Base-by-base conservation (phyloP, 1,284 basidiomycete species). In the Pyrrhoderma noxium region DNA sequence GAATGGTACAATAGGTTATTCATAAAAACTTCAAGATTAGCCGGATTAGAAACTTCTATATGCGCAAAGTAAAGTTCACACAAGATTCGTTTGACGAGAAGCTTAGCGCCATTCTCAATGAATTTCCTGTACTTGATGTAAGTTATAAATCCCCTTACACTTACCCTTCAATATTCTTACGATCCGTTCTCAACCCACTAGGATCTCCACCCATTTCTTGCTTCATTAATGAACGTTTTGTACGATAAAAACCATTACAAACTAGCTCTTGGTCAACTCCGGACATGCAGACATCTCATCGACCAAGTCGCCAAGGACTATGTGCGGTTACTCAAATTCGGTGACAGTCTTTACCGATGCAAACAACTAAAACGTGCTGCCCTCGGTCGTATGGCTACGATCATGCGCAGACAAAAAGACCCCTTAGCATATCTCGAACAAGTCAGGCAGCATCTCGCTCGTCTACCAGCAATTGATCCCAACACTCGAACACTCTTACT, bases 231-330 rank as follows among this genome's bases (percentile, higher is more conserved):
- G 76, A 97, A 97, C 67, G 93, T 97, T 9, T 77, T 97, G 34
- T 97, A 97, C 70, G 93, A 97, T 78, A 97, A 96, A 73, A 96
- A 96, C 65, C 93, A 97, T 67, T 97, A 96, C 80, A 97, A 96
- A 71, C 88, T 97, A 49, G 93, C 93, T 3, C 75, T 97, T 21
- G 93, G 94, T 58, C 93, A 97, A 66, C 81, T 97, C 56, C 86
- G 93, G 57, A 97, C 93, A 1, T 89, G 89, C 1, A 79, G 88
- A 45, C 93, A 97, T 76, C 75, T 97, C 46, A 95, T 97, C 61
- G 91, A 95, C 68, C 89, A 94, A 52, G 89, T 97, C 55, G 89
- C 88, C 47, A 96, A 96, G 67, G 93, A 97, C 68, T 96, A 97
- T 70, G 86, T 90, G 58, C 87, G 93, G 49, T 74, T 97, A 47